phyloP scores from a whole-genome alignment of 768 basidiomycete species.

The Lyophyllum shimeji region DNA sequence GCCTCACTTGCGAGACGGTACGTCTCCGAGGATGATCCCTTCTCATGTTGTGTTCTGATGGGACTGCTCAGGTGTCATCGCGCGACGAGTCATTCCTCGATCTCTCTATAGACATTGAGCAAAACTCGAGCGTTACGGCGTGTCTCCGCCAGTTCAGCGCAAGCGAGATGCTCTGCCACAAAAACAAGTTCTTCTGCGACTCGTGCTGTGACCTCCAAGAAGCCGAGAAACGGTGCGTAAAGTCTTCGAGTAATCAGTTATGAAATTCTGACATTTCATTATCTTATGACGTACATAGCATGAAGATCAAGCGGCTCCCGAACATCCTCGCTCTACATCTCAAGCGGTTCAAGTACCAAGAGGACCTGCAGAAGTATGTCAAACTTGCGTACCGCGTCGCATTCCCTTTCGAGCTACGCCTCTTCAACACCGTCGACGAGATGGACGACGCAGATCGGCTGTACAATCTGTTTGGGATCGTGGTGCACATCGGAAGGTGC shows the following conservation, averaged over 20 bases:
- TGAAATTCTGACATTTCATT: neutral
- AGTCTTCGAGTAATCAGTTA: neutral
- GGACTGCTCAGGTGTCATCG: slow-evolving; percentile 67
- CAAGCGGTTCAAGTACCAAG: slow-evolving; percentile 99
- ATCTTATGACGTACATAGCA: slow-evolving; percentile 47
- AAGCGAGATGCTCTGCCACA: slow-evolving; percentile 97
- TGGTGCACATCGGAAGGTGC: slow-evolving; percentile 98
- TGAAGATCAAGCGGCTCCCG: slow-evolving; percentile 98
- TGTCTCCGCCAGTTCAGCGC: slow-evolving; percentile 97
- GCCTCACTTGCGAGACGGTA: slow-evolving; percentile 96
- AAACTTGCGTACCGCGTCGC: slow-evolving; percentile 97
- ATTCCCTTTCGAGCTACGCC: slow-evolving; percentile 90
- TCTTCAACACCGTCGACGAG: slow-evolving; percentile 98
- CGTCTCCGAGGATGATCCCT: slow-evolving; percentile 23
- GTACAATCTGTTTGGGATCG: slow-evolving; percentile 94
- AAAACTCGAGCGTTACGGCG: slow-evolving; percentile 94
- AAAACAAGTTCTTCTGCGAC: slow-evolving; percentile 99
- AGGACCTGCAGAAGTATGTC: slow-evolving; percentile 85
- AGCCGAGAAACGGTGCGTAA: slow-evolving; percentile 88
- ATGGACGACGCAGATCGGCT: slow-evolving; percentile 87
- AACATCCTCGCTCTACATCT: slow-evolving; percentile 94
- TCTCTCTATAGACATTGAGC: slow-evolving; percentile 98
- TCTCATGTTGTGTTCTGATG: slow-evolving; percentile 7
- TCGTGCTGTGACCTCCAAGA: slow-evolving; percentile 96
- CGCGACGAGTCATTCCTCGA: slow-evolving; percentile 97